Base-by-base conservation (phyloP, 1,284 basidiomycete species). In the Marasmius tenuissimus region DNA sequence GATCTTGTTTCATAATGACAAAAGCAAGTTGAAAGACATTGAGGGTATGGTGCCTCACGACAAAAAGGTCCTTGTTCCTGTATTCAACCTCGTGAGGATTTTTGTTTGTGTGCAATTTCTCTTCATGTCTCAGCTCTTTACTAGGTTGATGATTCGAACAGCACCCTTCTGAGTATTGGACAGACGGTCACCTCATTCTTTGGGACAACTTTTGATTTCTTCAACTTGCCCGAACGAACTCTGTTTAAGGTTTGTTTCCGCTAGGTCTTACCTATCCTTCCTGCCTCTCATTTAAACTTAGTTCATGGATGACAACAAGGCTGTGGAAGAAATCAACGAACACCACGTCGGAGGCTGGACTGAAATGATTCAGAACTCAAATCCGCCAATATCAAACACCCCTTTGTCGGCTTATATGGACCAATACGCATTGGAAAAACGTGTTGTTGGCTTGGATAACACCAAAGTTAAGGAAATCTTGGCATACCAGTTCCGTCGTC, bases 321-420 rank as follows among this genome's bases (percentile, higher is more conserved):
- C 86, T 61, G 85, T 94, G 2, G 92, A 95, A 69, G 92, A 95
- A 57, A 92, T 94, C 70, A 96, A 96, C 71, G 93, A 95, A 71
- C 86, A 87, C 67, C 94, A 96, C 71, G 89, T 95, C 49, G 81
- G 86, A 63, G 88, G 86, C 5, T 97, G 94, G 94, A 90, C 87
- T 1, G 83, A 91, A 67, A 94, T 97, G 91, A 81, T 94, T 63
- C 78, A 79, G 18, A 83, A 78, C 55, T 91, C 92, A 16, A 81
- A 86, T 54, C 93, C 93, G 45, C 91, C 91, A 0, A 84, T 94
- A 61, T 78, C 82, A 4, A 89, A 90, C 61, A 89, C 90, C 0
- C 91, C 91, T 0, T 80, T 96, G 65, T 87, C 84, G 16, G 92
- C 93, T 0, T 96, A 93, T 74, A 88, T 94, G 82, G 91, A 93